Evolutionary conservation across 192 early-diverging fungal genomes (phyloP).

Genomic region (Umbelopsis vinacea): DNA sequence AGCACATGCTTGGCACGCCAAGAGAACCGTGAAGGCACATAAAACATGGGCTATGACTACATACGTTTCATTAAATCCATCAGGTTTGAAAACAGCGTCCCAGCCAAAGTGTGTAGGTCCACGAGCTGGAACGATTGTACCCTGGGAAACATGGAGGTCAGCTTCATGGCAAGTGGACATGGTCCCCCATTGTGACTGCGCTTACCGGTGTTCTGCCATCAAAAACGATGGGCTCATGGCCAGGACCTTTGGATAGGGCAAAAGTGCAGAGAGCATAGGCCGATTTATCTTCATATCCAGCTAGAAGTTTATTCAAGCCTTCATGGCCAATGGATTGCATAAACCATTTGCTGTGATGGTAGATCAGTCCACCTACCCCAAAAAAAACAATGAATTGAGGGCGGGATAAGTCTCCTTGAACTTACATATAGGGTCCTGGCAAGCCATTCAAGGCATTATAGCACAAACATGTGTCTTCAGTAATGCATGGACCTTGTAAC

Average conservation of each 20-base stretch:
- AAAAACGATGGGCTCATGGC: constrained; percentile 82
- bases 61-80: constrained; percentile 67
- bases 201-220: constrained; percentile 77
- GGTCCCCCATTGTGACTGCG: background rate
- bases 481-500: constrained; percentile 78
- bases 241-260: constrained; percentile 83
- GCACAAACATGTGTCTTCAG: constrained; percentile 93
- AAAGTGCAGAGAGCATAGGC: constrained; percentile 93
- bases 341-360: constrained; percentile 87
- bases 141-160: constrained; percentile 44
- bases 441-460: constrained; percentile 94
- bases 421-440: constrained; percentile 87
- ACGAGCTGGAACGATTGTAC: constrained; percentile 83
- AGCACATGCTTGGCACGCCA: constrained; percentile 9
- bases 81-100: constrained; percentile 95
- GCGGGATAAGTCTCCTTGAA: background rate
- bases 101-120: constrained; percentile 91
- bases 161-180: background rate
- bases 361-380: background rate
- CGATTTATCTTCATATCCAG: constrained; percentile 86
- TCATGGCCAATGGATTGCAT: constrained; percentile 78
- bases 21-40: background rate
- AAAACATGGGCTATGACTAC: background rate
- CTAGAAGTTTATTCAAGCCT: constrained; percentile 82
- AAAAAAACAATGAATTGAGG: background rate